These are phyloP conservation scores for Xylaria sp. DNA, from an alignment of 2,329 filamentous ascomycete genomes.

Conservation along the genomic window DNA sequence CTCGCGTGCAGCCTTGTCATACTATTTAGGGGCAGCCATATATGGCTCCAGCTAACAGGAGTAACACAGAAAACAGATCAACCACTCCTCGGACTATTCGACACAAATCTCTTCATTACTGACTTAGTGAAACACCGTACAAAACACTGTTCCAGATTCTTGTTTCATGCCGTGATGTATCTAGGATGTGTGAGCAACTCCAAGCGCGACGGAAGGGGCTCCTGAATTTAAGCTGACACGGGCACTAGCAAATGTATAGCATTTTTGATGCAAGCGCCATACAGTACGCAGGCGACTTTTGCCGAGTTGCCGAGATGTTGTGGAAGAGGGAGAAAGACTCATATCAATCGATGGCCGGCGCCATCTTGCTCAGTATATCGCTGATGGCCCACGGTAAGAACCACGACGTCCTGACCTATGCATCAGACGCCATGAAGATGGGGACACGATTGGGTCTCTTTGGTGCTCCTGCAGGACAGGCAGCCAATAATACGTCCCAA, in stretches of 20 bases:
- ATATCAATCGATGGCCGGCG: constrained; percentile 40
- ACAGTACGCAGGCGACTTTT: constrained; percentile 32
- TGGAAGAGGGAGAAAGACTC: constrained; percentile 36
- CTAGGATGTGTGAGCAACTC: constrained; percentile 43
- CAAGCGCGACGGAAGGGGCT: too few relatives aligned
- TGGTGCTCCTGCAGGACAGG: constrained; percentile 22
- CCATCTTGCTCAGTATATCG: constrained; percentile 43
- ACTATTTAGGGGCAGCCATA: too few relatives aligned
- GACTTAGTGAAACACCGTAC: constrained; percentile 38
- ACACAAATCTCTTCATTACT: constrained; percentile 43
- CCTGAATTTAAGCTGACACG: neutral
- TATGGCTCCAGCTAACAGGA: too few relatives aligned
- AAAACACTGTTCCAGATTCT: constrained; percentile 43
- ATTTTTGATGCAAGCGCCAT: constrained; percentile 37
- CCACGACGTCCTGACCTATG: constrained; percentile 42
- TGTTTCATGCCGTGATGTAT: constrained; percentile 45
- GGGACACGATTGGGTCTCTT: constrained; percentile 42
- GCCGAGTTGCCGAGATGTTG: constrained; percentile 37
- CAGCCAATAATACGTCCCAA: neutral
- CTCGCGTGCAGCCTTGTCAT: too few relatives aligned
- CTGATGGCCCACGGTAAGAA: constrained; percentile 45
- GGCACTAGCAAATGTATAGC: constrained; percentile 45
- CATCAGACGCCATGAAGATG: constrained; percentile 40
- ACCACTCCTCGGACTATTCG: constrained; percentile 46
- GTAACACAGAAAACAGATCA: constrained; percentile 42